These are phyloP conservation scores for Maudiozyma turicensis DNA, from an alignment of 805 yeast species.

Conservation along the genomic window DNA sequence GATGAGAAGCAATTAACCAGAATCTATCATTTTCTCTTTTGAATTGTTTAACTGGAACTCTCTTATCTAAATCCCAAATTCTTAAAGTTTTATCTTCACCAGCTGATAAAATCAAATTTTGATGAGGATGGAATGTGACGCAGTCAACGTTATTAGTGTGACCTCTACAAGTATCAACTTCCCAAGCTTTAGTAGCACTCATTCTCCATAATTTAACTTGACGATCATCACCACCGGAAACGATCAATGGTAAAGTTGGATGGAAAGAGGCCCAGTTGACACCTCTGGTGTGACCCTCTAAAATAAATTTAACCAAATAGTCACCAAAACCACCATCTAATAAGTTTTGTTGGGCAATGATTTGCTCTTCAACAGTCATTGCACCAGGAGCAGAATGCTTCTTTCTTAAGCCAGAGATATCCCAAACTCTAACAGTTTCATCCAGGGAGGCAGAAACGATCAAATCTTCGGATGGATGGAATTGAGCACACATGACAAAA, in stretches of 20 bases:
- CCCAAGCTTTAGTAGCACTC: constrained; percentile 98
- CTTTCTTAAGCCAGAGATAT: constrained; percentile 87
- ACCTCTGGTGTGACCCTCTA: constrained; percentile 97
- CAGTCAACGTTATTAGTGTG: constrained; percentile 89
- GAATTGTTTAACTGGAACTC: constrained; percentile 89
- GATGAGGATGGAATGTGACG: constrained; percentile 86
- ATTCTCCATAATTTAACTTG: constrained; percentile 94
- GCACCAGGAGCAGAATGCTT: constrained; percentile 80
- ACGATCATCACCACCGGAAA: constrained; percentile 93
- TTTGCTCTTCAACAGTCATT: constrained; percentile 35
- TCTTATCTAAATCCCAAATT: constrained; percentile 91
- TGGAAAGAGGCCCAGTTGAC: constrained; percentile 98
- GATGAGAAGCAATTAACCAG: constrained; percentile 88
- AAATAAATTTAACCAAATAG: constrained; percentile 87
- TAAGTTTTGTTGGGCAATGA: constrained; percentile 48
- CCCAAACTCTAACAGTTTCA: constrained; percentile 99
- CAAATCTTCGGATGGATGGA: constrained; percentile 91
- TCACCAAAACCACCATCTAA: constrained; percentile 94
- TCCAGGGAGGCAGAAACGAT: constrained; percentile 93
- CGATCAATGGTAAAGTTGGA: constrained; percentile 89
- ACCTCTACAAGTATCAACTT: constrained; percentile 96
- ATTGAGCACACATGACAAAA: constrained; percentile 96
- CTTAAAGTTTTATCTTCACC: constrained; percentile 94
- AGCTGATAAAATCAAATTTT: constrained; percentile 84
- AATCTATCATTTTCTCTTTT: constrained; percentile 89